Evolutionary conservation across 805 yeast species (phyloP).

Genomic region (Hanseniaspora valbyensis): DNA sequence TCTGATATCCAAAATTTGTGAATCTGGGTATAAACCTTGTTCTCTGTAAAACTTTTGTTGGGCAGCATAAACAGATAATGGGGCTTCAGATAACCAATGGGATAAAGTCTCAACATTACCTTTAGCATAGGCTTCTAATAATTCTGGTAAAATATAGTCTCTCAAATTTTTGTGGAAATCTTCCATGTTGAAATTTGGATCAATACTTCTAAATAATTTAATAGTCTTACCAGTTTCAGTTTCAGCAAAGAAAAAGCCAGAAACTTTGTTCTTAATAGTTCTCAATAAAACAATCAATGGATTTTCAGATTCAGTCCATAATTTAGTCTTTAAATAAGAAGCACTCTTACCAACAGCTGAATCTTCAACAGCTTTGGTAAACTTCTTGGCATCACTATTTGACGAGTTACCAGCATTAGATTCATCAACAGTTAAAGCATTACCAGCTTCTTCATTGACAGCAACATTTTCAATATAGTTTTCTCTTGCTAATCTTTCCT

Average conservation of each 20-base stretch:
- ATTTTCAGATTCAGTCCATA: slow-evolving; percentile 89
- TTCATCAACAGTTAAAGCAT: slow-evolving; percentile 70
- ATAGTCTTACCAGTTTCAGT: slow-evolving; percentile 93
- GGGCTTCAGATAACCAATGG: slow-evolving; percentile 93
- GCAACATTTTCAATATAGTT: slow-evolving; percentile 9
- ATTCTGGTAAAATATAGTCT: slow-evolving; percentile 87
- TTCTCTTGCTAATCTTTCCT: slow-evolving; percentile 38
- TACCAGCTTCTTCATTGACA: slow-evolving; percentile 72
- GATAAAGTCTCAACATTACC: slow-evolving; percentile 79
- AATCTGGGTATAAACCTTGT: slow-evolving; percentile 84
- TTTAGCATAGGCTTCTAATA: slow-evolving; percentile 85
- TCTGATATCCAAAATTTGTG: slow-evolving; percentile 83
- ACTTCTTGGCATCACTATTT: slow-evolving; percentile 54
- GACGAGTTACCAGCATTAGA: slow-evolving; percentile 59
- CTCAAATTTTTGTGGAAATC: slow-evolving; percentile 73
- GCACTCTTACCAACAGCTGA: slow-evolving; percentile 58
- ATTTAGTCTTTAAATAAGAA: slow-evolving; percentile 48
- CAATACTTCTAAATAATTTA: slow-evolving; percentile 74
- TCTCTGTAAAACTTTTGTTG: slow-evolving; percentile 85
- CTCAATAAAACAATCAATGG: slow-evolving; percentile 74
- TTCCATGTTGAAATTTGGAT: slow-evolving; percentile 74
- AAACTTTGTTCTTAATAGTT: slow-evolving; percentile 65
- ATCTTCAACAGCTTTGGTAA: slow-evolving; percentile 38
- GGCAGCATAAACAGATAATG: slow-evolving; percentile 87
- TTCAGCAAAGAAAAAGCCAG: slow-evolving; percentile 78